Conservation (phyloP, 805 yeast genomes). For the Lachancea cidri region DNA sequence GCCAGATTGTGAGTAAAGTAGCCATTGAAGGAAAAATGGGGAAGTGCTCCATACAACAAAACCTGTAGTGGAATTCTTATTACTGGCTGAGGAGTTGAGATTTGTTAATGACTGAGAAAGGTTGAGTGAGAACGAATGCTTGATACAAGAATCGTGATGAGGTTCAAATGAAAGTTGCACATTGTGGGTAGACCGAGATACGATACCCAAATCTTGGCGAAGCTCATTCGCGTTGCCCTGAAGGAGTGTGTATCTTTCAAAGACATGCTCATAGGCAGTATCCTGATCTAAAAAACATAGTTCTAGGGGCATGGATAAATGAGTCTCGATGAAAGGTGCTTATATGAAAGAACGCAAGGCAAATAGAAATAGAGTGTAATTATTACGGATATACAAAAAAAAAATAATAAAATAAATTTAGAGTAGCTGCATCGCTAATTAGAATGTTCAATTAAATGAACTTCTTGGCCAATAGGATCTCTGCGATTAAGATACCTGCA, state of each 20-base stretch:
- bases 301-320: constrained; percentile 1
- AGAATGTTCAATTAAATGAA: constrained; percentile 43
- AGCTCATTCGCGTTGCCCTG: constrained; percentile 16
- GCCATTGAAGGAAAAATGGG: constrained; percentile 31
- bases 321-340: no score
- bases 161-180: constrained; percentile 26
- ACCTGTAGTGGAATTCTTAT: constrained; percentile 34
- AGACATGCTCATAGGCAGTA: constrained; percentile 27
- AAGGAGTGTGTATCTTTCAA: constrained; percentile 27
- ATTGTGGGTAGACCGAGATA: constrained; percentile 9
- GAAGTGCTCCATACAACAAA: constrained; percentile 34
- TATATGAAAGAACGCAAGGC: background rate
- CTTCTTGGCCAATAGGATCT: constrained; percentile 72
- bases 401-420: background rate
- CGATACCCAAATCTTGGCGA: constrained; percentile 33
- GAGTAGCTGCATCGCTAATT: background rate
- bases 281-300: constrained; percentile 18
- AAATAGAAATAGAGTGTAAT: background rate
- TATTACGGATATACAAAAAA: background rate
- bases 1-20: constrained; percentile 23
- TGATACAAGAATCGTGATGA: constrained; percentile 2
- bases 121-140: constrained; percentile 18
- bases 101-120: constrained; percentile 29
- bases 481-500: constrained; percentile 94
- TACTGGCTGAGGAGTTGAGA: constrained; percentile 22